Conservation (phyloP, 352 stramenopile genomes). For the Peronospora tabacina region DNA sequence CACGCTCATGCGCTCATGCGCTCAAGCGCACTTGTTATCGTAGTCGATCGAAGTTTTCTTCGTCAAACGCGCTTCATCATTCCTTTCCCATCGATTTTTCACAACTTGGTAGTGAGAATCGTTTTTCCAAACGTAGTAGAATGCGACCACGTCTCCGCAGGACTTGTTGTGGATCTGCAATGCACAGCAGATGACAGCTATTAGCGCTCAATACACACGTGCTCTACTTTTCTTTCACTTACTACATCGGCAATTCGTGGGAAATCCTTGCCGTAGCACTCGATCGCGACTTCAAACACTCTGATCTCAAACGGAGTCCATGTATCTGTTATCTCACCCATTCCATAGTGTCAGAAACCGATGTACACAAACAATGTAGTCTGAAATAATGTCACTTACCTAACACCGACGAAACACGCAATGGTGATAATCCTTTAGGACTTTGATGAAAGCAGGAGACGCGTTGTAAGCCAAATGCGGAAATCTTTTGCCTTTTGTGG, state of each 20-base stretch:
- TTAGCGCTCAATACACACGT: conserved; percentile 2
- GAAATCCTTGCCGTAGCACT: conserved; percentile 84
- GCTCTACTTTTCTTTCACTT: conserved; percentile 5
- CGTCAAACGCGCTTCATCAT: conserved; percentile 22
- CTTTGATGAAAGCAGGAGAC: conserved; percentile 41
- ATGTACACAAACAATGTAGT: not conserved
- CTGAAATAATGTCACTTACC: conserved; percentile 21
- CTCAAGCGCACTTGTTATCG: conserved; percentile 20
- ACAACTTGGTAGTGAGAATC: conserved; percentile 77
- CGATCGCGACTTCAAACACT: conserved; percentile 79
- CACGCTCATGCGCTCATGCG: conserved; percentile 15
- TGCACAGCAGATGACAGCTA: not conserved
- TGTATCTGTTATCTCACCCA: conserved; percentile 30
- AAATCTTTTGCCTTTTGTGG: conserved; percentile 46
- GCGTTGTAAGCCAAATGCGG: conserved; percentile 47
- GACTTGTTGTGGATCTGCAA: conserved; percentile 60
- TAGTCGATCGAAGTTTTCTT: conserved; percentile 18
- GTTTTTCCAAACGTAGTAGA: conserved; percentile 88
- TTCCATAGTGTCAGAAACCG: not conserved
- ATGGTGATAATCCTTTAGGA: conserved; percentile 36
- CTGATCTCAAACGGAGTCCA: conserved; percentile 77
- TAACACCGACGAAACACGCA: conserved; percentile 40
- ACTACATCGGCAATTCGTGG: conserved; percentile 62
- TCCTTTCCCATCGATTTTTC: conserved; percentile 71
- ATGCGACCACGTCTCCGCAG: conserved; percentile 62